These are phyloP conservation scores for Phlebiopsis flavidoalba DNA, from an alignment of 768 basidiomycete genomes.

Conservation along the genomic window DNA sequence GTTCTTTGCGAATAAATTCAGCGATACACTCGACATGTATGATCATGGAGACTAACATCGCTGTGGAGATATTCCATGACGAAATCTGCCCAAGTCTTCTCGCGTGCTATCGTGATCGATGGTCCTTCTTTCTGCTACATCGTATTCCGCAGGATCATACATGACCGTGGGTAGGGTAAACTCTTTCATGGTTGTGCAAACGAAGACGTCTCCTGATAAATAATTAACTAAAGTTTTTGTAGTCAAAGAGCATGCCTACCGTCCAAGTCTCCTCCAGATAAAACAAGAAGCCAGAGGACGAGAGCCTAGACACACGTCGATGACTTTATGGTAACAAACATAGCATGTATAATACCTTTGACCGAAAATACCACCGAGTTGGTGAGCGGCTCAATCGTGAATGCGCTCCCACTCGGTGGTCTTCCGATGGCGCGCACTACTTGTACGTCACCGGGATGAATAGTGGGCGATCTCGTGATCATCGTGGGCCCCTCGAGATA, in stretches of 20 bases:
- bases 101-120: constrained; percentile 44
- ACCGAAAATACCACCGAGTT: constrained; percentile 67
- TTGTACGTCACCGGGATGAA: constrained; percentile 67
- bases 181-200: constrained; percentile 6
- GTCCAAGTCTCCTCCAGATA: constrained; percentile 70
- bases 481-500: constrained; percentile 51
- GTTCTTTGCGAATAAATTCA: constrained; percentile 26
- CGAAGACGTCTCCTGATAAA: constrained; percentile 9
- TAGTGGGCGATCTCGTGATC: constrained; percentile 42
- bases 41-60: constrained; percentile 25
- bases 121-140: constrained; percentile 37
- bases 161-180: constrained; percentile 21
- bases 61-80: constrained; percentile 61
- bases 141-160: constrained; percentile 40
- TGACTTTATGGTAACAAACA: neutral
- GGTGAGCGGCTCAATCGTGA: constrained; percentile 40
- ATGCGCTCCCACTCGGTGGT: constrained; percentile 50
- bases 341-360: constrained; percentile 33
- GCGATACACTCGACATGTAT: neutral
- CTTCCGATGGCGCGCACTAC: constrained; percentile 52
- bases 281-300: constrained; percentile 59
- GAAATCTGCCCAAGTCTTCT: constrained; percentile 58
- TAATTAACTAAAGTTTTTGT: neutral
- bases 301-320: constrained; percentile 31
- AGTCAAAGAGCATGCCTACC: constrained; percentile 30